Conservation (phyloP, 805 yeast species). For the Saturnispora diversa region DNA sequence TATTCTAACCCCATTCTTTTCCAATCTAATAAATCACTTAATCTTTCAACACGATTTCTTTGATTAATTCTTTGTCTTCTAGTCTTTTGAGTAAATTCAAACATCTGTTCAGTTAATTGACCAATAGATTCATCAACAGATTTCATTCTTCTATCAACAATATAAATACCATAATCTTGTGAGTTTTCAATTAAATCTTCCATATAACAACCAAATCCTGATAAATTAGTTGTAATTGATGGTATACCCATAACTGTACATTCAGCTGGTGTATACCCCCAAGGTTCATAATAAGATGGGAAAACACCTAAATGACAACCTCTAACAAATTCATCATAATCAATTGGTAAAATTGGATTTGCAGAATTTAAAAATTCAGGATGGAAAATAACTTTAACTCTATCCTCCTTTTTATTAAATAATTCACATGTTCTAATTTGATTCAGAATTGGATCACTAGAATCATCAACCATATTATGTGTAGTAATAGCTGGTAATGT, state of each 20-base stretch:
- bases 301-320: conserved; percentile 98
- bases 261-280: conserved; percentile 99
- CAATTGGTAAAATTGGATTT: conserved; percentile 87
- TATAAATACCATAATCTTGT: conserved; percentile 92
- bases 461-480: conserved; percentile 92
- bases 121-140: conserved; percentile 88
- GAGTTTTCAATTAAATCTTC: conserved; percentile 94
- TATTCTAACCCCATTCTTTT: conserved; percentile 96
- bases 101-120: conserved; percentile 85
- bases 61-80: conserved; percentile 97
- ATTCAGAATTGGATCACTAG: conserved; percentile 81
- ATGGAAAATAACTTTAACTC: conserved; percentile 94
- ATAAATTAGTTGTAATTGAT: conserved; percentile 87
- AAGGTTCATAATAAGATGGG: conserved; percentile 97
- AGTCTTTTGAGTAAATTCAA: conserved; percentile 76
- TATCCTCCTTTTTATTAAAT: conserved; percentile 81
- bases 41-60: conserved; percentile 92
- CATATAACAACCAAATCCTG: conserved; percentile 98
- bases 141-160: conserved; percentile 89
- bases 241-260: conserved; percentile 99
- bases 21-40: conserved; percentile 93
- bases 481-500: conserved; percentile 92
- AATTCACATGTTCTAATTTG: conserved; percentile 88
- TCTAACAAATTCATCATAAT: conserved; percentile 94
- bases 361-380: conserved; percentile 94